Evolutionary conservation across 1,139 yeast genomes (phyloP).

Genomic region (Debaryomyces udenii): DNA sequence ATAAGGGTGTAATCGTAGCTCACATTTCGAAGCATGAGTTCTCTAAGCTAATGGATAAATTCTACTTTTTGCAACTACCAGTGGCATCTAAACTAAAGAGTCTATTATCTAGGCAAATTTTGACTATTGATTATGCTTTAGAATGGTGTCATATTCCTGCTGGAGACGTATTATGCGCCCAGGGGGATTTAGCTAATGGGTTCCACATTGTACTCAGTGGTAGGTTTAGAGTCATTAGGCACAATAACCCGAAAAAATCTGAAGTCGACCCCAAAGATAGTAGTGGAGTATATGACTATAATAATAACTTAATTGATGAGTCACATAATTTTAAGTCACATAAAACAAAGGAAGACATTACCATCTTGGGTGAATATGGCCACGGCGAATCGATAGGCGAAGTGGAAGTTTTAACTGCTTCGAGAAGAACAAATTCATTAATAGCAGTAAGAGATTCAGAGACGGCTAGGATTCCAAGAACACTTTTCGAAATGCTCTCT

Average conservation of each 20-base stretch:
- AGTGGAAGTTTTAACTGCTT: slow-evolving; percentile 88
- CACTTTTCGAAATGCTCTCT: slow-evolving; percentile 82
- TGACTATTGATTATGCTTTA: slow-evolving; percentile 84
- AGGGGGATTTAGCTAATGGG: slow-evolving; percentile 90
- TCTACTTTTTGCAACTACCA: slow-evolving; percentile 73
- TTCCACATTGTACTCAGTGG: slow-evolving; percentile 92
- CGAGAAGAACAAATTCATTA: slow-evolving; percentile 69
- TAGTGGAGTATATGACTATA: slow-evolving; percentile 15
- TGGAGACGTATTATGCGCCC: slow-evolving; percentile 76
- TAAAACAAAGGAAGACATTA: slow-evolving; percentile 30
- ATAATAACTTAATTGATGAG: slow-evolving; percentile 25
- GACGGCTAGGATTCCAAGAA: slow-evolving; percentile 88
- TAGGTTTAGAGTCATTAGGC: slow-evolving; percentile 68
- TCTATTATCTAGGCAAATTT: slow-evolving; percentile 65
- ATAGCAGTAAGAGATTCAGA: slow-evolving; percentile 94
- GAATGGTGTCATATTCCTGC: slow-evolving; percentile 95
- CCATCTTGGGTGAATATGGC: slow-evolving; percentile 76
- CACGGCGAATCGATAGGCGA: slow-evolving; percentile 97
- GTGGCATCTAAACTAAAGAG: slow-evolving; percentile 74
- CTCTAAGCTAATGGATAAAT: slow-evolving; percentile 70
- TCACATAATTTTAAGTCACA: slow-evolving; percentile 24
- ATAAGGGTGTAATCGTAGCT: slow-evolving; percentile 65
- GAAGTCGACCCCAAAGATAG: slow-evolving; percentile 15
- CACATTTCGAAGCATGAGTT: slow-evolving; percentile 65
- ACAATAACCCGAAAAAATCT: slow-evolving; percentile 17